Percentiles rank a stretch among this genome's conserved stretches.
phyloP scores from a whole-genome alignment of 345 rosid species.

The Melaleuca quinquenervia region DNA sequence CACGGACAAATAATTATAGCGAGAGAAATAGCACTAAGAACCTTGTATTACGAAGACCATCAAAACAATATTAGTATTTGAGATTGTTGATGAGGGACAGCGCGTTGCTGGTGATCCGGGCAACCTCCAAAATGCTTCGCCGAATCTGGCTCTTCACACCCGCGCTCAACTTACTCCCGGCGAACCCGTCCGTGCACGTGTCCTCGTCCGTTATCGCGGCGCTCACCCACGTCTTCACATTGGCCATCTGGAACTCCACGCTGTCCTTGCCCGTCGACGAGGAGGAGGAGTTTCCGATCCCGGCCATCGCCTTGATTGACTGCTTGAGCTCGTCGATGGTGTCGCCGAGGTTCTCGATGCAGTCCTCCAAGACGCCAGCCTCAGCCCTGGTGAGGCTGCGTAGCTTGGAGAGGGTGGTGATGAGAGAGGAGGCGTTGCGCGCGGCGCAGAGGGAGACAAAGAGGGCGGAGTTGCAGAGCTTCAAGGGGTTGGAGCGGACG shows the following conservation, averaged over 20 bases:
- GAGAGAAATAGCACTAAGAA: neutral
- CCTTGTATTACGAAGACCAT: neutral
- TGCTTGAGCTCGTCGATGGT: conserved; percentile 38
- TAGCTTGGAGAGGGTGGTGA: conserved; percentile 14
- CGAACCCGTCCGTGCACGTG: conserved; percentile 64
- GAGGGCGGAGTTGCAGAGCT: conserved; percentile 44
- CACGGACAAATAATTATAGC: neutral
- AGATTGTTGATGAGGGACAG: conserved; percentile 49
- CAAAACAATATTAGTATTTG: neutral
- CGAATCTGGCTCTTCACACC: conserved; percentile 28
- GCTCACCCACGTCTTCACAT: conserved; percentile 53
- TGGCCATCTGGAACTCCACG: conserved; percentile 17
- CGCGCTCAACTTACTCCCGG: conserved; percentile 24
- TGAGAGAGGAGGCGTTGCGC: conserved; percentile 5
- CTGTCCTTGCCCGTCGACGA: neutral
- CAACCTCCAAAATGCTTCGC: conserved; percentile 21
- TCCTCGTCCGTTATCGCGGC: conserved; percentile 57
- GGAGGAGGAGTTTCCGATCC: neutral
- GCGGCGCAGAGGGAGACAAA: conserved; percentile 30
- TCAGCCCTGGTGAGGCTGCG: conserved; percentile 22
- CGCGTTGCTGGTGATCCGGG: conserved; percentile 48
- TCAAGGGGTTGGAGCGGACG: conserved; percentile 38
- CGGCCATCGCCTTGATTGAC: conserved; percentile 26
- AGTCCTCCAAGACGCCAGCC: conserved; percentile 31
- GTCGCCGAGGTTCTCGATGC: conserved; percentile 34